These are phyloP conservation scores for Citrus trifoliata DNA, from an alignment of 345 rosid genomes.

Conservation along the genomic window DNA sequence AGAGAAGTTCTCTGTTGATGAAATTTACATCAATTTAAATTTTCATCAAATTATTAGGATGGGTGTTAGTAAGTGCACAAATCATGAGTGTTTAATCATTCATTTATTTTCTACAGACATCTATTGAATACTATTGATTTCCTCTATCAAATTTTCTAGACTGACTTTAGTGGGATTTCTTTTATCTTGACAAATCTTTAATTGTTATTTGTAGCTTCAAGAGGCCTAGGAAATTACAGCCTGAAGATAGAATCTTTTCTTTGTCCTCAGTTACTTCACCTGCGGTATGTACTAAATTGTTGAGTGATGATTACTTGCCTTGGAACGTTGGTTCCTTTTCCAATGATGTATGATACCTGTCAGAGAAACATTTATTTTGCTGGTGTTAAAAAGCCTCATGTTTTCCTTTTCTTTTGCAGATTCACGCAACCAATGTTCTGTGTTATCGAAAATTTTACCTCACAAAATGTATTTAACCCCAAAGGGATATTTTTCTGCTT, in stretches of 20 bases:
- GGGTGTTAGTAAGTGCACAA: neutral
- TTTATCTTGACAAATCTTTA: slow-evolving; percentile 5
- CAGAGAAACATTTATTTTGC: neutral
- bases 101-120: neutral
- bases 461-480: neutral
- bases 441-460: neutral
- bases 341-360: neutral
- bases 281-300: slow-evolving; percentile 33
- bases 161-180: slow-evolving; percentile 2
- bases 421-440: neutral
- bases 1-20: neutral
- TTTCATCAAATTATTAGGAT: neutral
- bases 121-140: neutral
- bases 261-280: slow-evolving; percentile 57
- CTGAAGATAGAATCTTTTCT: slow-evolving; percentile 58
- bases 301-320: neutral
- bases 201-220: slow-evolving; percentile 40
- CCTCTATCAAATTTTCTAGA: neutral
- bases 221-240: slow-evolving; percentile 55
- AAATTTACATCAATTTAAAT: neutral
- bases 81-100: slow-evolving; percentile 1
- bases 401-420: neutral
- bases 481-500: neutral
- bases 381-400: neutral
- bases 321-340: neutral